Conservation (phyloP, 441 rosid species). For the Macaranga tanarius region DNA sequence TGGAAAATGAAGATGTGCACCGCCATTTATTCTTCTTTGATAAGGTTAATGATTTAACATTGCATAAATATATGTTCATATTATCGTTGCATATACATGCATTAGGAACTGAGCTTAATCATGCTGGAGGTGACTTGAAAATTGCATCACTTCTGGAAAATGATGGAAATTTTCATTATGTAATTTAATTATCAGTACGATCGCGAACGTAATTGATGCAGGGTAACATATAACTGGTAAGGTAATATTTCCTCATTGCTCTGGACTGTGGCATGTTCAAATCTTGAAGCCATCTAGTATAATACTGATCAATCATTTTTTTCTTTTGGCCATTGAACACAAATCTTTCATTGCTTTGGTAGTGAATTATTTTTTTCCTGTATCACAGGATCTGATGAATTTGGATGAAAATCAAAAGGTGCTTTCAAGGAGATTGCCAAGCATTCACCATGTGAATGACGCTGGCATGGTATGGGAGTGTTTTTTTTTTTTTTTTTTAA, state of each 20-base stretch:
- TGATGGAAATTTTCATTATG: slow-evolving; percentile 16
- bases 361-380: slow-evolving; percentile 7
- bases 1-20: slow-evolving; percentile 57
- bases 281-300: background rate
- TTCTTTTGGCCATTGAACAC: slow-evolving; percentile 8
- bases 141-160: background rate
- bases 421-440: slow-evolving; percentile 71
- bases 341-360: slow-evolving; percentile 3
- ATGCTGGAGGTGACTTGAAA: background rate
- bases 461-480: slow-evolving; percentile 56
- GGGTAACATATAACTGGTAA: background rate
- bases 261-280: background rate
- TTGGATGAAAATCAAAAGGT: slow-evolving; percentile 72
- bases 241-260: background rate
- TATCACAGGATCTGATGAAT: slow-evolving; percentile 75
- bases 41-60: slow-evolving; percentile 47
- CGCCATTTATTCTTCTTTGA: slow-evolving; percentile 69
- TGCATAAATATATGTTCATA: background rate
- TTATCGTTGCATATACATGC: slow-evolving; percentile 11
- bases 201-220: background rate
- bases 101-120: slow-evolving; percentile 6
- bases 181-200: background rate
- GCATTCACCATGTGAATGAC: slow-evolving; percentile 77
- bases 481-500: background rate
- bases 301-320: slow-evolving; percentile 7